A percentile compares a stretch with the other conserved stretches of the same genome.
Conservation (phyloP, 2,329 filamentous ascomycete genomes). For the Shiraia sp. region DNA sequence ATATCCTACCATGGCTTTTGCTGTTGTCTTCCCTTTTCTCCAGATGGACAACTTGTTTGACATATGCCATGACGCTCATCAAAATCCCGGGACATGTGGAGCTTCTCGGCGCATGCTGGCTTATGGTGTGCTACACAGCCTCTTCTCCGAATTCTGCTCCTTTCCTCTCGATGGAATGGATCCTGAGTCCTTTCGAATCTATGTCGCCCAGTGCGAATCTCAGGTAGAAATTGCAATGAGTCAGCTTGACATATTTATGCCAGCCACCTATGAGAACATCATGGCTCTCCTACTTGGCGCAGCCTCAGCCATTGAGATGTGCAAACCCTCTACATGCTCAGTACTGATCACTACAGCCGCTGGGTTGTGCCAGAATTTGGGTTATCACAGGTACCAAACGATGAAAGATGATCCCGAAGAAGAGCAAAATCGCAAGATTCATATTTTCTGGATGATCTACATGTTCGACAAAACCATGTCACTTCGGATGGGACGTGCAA, state of each 20-base stretch:
- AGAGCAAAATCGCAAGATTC: conserved; percentile 32
- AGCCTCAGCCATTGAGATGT: conserved; percentile 38
- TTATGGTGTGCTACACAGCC: conserved; percentile 33
- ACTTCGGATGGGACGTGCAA: conserved; percentile 42
- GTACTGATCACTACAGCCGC: conserved; percentile 37
- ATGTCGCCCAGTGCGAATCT: conserved; percentile 32
- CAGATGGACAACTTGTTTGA: conserved; percentile 30
- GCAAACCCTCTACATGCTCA: conserved; percentile 43
- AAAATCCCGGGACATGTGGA: conserved; percentile 20
- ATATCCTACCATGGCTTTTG: conserved; percentile 38
- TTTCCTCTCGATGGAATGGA: conserved; percentile 20
- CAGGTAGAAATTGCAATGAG: conserved; percentile 50
- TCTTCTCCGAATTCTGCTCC: conserved; percentile 32
- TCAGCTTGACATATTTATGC: conserved; percentile 38
- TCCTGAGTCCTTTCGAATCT: conserved; percentile 5
- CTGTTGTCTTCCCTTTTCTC: conserved; percentile 37
- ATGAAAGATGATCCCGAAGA: conserved; percentile 39
- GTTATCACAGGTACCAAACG: conserved; percentile 42
- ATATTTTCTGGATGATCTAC: conserved; percentile 46
- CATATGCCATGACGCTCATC: conserved; percentile 30
- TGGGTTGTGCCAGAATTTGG: conserved; percentile 35
- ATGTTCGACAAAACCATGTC: conserved; percentile 46
- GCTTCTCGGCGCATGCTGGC: conserved; percentile 32
- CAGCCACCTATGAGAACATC: conserved; percentile 42
- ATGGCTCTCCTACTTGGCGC: conserved; percentile 39